Base-by-base conservation (phyloP, 2,329 filamentous ascomycete species). In the Monosporascus sp. region DNA sequence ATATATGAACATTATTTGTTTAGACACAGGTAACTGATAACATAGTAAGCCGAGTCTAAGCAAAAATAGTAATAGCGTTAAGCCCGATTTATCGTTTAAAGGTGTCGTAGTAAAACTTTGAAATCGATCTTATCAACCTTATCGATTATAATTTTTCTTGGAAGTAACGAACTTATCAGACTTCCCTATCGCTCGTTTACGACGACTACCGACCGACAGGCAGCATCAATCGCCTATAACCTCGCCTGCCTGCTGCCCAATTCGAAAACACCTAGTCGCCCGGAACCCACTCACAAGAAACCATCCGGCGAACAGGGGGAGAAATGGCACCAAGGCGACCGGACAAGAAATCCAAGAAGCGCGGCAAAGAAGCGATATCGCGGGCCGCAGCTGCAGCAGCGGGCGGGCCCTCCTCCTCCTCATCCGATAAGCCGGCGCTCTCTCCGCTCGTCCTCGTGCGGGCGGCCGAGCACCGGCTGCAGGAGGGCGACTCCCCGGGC, bases 321-420 rank as follows among this genome's bases (percentile, higher is more conserved):
- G 41, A 44, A 44, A 69, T 69, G 67, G 67, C 65, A 39, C 66
- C 66, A 22, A 60, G 66, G 52, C 62, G 66, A 53, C 67, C 67
- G 18, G 63, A 67, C 47, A 68, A 65, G 49, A 67, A 66, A 54
- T 58, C 64, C 8, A 68, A 65, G 54, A 65, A 63, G 51, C 59
- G 59, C 35, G 61, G 59, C 49, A 63, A 66, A 54, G 58, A 51
- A 43, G 61, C 52, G 39, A 53, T 61, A 20, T 63, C 63, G 37
- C 59, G 62, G 18, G 60, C 59, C 17, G 63, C 61, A 18, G 54
- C 48, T 31, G 35, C 22, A 57, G 51, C 43, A 47, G 55, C 17
- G 52, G 11, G 59, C 6, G 64, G 65, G 37, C 55, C 64, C 22
- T 43, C 20, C 43, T 27, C 22, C 43, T 14, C 43, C n/a, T 14